A percentile compares a stretch with the other conserved stretches of the same genome.
phyloP scores from a whole-genome alignment of 192 early-diverging fungal species.

The Mortierella hygrophila region DNA sequence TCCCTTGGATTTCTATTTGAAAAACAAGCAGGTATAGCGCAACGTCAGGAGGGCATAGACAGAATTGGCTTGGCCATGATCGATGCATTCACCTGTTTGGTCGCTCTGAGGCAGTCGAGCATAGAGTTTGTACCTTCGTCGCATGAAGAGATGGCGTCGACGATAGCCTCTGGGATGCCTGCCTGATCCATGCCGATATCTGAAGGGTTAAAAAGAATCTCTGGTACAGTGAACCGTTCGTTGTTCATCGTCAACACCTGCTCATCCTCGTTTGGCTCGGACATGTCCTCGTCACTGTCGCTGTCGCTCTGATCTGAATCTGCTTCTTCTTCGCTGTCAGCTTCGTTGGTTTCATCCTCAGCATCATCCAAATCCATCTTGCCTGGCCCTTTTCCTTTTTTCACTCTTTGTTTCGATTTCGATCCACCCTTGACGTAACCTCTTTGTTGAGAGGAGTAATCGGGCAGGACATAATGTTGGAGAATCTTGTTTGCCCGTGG shows the following conservation, averaged over 20 bases:
- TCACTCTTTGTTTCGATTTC: constrained; percentile 1
- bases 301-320: constrained; percentile 10
- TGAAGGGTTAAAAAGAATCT: constrained; percentile 79
- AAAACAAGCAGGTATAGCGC: constrained; percentile 18
- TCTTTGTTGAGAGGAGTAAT: constrained; percentile 63
- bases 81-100: not conserved
- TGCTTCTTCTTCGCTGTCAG: constrained; percentile 2
- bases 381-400: not conserved
- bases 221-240: constrained; percentile 83
- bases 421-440: constrained; percentile 67
- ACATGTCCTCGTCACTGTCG: constrained; percentile 26
- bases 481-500: constrained; percentile 63
- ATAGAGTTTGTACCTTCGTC: constrained; percentile 57
- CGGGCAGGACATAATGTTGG: constrained; percentile 78
- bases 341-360: not conserved
- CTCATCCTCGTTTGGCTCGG: constrained; percentile 42
- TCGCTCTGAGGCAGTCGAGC: not conserved
- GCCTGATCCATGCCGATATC: constrained; percentile 81
- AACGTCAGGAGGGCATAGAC: not conserved
- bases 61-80: not conserved
- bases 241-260: constrained; percentile 78
- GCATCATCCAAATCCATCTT: constrained; percentile 13
- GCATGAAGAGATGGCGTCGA: constrained; percentile 63
- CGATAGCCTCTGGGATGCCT: constrained; percentile 77
- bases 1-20: constrained; percentile 63